Evolutionary conservation across 169 alveolate genomes (phyloP), one percentile per base, ranked within the genome.

Genomic region (Eimeria tenella): DNA sequence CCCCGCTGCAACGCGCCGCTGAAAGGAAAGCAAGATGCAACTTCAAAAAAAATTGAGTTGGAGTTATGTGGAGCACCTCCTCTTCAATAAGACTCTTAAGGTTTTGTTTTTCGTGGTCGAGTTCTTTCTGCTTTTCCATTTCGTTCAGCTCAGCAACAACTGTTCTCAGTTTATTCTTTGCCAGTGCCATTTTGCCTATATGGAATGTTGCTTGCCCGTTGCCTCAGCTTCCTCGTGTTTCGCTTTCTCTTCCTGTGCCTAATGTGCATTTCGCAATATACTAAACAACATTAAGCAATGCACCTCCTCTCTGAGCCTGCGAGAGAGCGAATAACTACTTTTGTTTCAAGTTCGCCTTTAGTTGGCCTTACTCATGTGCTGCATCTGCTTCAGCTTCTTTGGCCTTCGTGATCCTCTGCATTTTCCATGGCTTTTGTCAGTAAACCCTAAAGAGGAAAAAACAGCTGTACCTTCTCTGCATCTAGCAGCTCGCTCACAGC

Each of bases 331-430:
- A 31, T 56, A 31, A 56, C 65, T 50, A 62, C 62, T 7, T 11
- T 21, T 11, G 21, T 11, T 7, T 21, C 1, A 42, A 11, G 63
- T 42, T 75, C 21, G 21, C 11, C 8, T 56, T 5, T 49, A 9
- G 8, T 0, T n/a, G 56, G 19, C 19, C 77, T 83, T 83, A 83
- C 91, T 83, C 91, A 11, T 83, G 91, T 19, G 21, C 91, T 2
- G 91, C 79, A 53, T 83, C 91, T 19, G 58, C 91, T 62, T 83
- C 91, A 21, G 63, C 79, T 42, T 83, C 91, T 70, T 83, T 83
- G 62, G 91, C 91, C n/a, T 19, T 52, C 10, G 91, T 83, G 10
- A 83, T 42, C 6, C 31, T 52, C 91, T 83, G 77, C 19, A 17
- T 19, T 11, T 60, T 0, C 6, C 7, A 25, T 17, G n/a, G 70